Evolutionary conservation across 257 asterid genomes (phyloP), one percentile per base, ranked within the genome.

Genomic region (Paulownia fortunei): DNA sequence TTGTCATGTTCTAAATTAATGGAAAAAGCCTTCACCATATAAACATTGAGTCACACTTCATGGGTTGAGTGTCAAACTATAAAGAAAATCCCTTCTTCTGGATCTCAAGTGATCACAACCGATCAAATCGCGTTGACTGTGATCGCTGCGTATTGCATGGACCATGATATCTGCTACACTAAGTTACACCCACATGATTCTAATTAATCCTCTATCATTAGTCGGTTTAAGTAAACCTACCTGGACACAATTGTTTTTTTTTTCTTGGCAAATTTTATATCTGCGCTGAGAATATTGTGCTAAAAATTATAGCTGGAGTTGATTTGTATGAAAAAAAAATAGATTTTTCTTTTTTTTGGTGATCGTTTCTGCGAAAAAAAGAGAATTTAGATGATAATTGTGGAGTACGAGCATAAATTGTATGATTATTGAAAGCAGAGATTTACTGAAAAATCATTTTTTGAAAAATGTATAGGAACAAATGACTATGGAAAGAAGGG

Each of bases 161-260:
- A 66, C 82, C 83, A 39, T 73, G 26, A 81, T 78, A 82, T 76
- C 71, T 79, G 84, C 77, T 39, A 70, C 54, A 23, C 69, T 37
- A 73, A 80, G 77, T 73, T 81, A 63, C 8, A 18, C 66, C 79
- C 84, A 84, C 84, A 76, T 81, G 84, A 69, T 77, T 60, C 26
- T 26, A 39, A 42, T 73, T 52, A 66, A 74, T 60, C 55, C 79
- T 41, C 49, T 13, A 52, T 63, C 13, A 55, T 84, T 64, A 52
- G 82, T 81, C 88, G 83, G 83, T 81, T 81, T 84, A 81, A 77
- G 79, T 47, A 77, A 84, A 46, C 60, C 63, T 58, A 58, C 60
- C 80, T 59, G 71, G 72, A 66, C 54, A 47, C 72, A 58, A 9
- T 56, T 6, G 5, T 66, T 16, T 49, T 0, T 6, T 24, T 26